Base-by-base conservation (phyloP, 768 basidiomycete species). In the Plicaturopsis crispa region DNA sequence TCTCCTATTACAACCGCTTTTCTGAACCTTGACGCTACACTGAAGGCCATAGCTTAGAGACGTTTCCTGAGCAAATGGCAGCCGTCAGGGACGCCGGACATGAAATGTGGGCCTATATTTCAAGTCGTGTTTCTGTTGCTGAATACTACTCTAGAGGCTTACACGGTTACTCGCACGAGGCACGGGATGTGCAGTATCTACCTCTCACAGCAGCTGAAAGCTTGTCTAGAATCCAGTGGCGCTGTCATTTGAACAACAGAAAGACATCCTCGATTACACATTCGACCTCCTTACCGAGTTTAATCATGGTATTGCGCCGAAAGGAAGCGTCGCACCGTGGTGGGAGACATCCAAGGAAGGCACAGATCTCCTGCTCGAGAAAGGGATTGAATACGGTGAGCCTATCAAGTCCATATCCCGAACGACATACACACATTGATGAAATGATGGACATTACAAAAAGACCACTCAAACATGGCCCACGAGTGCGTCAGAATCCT, bases 271-370 rank as follows among this genome's bases (percentile, higher is more conserved):
- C 24, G 73, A 82, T 38, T 64, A 80, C 47, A 84, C 80, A 1
- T 69, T 71, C 55, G 61, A 73, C 14, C 61, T 82, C n/a, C 59
- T 84, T 30, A 82, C 80, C 1, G 65, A 69, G 10, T 84, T 84
- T 50, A 81, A 80, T 51, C 57, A 72, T 42, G 75, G 76, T 18
- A 55, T 68, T 12, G 62, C 75, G 17, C 78, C 77, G 0, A 75
- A 72, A 52, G 78, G 77, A 26, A 74, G 70, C 35, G 80, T 83
- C 23, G 83, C 82, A 1, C 83, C 82, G 0, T 87, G 84, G 81
- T 87, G 83, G 83, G 84, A 87, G 53, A 74, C 74, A 3, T 78
- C 73, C 55, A 76, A 72, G 44, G 80, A 82, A 53, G 78, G 77
- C 3, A 75, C 74, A 0, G 57, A 72, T 12, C 61, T 86, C 18